Evolutionary conservation across 768 basidiomycete species (phyloP).

Genomic region (Saitozyma podzolica): DNA sequence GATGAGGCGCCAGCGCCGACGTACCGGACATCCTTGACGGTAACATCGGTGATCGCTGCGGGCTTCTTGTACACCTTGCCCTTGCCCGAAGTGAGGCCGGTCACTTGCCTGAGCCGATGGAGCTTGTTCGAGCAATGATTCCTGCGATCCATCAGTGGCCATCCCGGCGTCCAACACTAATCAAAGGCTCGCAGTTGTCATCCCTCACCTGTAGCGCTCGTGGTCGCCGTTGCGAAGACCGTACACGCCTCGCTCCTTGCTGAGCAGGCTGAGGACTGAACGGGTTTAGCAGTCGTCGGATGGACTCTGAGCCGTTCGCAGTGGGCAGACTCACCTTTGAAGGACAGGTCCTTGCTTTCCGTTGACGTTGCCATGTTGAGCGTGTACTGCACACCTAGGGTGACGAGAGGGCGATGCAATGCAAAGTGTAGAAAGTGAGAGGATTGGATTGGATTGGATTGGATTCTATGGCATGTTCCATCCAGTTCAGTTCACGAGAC

Average conservation of each 20-base stretch:
- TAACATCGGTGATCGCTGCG: constrained; percentile 66
- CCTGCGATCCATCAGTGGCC: constrained; percentile 54
- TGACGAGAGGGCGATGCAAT: not conserved
- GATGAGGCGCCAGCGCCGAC: constrained; percentile 39
- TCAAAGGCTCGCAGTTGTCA: not conserved
- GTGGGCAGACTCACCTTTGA: constrained; percentile 31
- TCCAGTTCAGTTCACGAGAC: not conserved
- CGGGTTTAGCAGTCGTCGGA: constrained; percentile 2
- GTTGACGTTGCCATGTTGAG: constrained; percentile 6
- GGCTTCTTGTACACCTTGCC: constrained; percentile 87
- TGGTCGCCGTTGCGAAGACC: constrained; percentile 89
- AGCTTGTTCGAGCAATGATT: constrained; percentile 91
- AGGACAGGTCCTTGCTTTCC: constrained; percentile 26
- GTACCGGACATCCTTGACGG: constrained; percentile 80
- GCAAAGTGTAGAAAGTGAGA: not conserved
- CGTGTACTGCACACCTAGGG: not conserved
- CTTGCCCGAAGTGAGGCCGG: constrained; percentile 84
- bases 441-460: not conserved
- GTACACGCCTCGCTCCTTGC: constrained; percentile 86
- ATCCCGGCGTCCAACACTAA: not conserved
- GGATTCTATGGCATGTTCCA: not conserved
- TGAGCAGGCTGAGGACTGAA: constrained; percentile 77
- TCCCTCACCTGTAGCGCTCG: constrained; percentile 71
- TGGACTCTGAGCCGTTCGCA: not conserved
- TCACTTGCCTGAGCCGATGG: constrained; percentile 77